These are phyloP conservation scores for Phytophthora europaea DNA, from an alignment of 352 stramenopile genomes.

Conservation along the genomic window DNA sequence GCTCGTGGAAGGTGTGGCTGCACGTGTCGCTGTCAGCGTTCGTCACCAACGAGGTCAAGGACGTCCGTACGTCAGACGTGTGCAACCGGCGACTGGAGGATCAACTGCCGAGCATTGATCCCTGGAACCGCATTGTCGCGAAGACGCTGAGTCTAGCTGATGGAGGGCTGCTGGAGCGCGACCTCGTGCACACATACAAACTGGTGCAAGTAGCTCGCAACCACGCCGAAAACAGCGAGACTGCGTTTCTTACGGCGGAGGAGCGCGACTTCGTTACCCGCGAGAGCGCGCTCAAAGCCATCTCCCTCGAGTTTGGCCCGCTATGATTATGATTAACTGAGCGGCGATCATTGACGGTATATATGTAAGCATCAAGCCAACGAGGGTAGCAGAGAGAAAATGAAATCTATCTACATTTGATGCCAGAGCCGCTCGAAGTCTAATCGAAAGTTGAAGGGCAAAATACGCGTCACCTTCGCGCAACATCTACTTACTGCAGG, in stretches of 20 bases:
- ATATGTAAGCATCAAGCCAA: no score
- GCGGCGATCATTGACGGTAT: neutral
- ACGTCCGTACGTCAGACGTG: conserved; percentile 34
- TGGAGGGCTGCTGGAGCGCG: conserved; percentile 35
- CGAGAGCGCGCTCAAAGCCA: conserved; percentile 57
- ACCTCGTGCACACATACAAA: conserved; percentile 66
- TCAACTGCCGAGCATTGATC: conserved; percentile 27
- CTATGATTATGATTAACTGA: conserved; percentile 24
- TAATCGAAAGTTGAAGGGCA: conserved; percentile 24
- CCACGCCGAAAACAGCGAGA: conserved; percentile 34
- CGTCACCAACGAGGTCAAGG: conserved; percentile 37
- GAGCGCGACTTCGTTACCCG: conserved; percentile 59
- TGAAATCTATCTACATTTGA: neutral
- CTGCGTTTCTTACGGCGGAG: conserved; percentile 44
- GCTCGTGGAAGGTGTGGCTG: conserved; percentile 47
- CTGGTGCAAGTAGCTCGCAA: conserved; percentile 61
- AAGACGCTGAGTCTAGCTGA: conserved; percentile 51
- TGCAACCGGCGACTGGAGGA: conserved; percentile 37
- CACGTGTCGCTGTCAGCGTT: conserved; percentile 47
- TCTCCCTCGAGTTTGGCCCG: conserved; percentile 43
- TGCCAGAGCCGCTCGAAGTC: conserved; percentile 35
- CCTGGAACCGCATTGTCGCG: conserved; percentile 57
- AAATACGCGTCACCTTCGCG: conserved; percentile 24
- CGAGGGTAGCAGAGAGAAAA: neutral
- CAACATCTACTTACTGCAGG: conserved; percentile 3